Percentiles rank a stretch among this genome's conserved stretches.
Conservation (phyloP, 306 rosid species). For the Dicorynia guianensis region DNA sequence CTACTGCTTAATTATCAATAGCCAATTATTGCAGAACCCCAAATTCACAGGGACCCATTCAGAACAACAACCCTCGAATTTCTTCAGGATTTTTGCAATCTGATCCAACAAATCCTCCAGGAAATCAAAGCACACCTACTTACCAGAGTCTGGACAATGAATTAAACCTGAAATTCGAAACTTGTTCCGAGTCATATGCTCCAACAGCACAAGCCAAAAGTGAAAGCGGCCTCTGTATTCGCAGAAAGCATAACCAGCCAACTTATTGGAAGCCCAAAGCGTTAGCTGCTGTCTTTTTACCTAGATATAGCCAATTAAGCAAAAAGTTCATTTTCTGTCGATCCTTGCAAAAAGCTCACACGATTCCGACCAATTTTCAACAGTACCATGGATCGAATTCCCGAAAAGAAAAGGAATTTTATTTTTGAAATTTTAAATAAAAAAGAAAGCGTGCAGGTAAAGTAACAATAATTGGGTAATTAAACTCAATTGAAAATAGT, state of each 20-base stretch:
- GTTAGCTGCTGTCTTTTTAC: constrained; percentile 28
- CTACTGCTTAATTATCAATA: constrained; percentile 21
- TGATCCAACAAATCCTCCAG: neutral
- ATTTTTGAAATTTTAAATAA: neutral
- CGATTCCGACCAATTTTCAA: constrained; percentile 6
- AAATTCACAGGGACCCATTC: neutral
- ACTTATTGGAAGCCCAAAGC: constrained; percentile 36
- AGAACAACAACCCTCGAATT: constrained; percentile 19
- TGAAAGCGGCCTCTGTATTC: neutral
- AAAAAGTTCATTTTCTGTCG: constrained; percentile 20
- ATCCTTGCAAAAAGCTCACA: constrained; percentile 21
- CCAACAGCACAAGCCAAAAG: neutral
- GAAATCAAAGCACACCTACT: neutral
- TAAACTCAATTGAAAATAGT: constrained; percentile 5
- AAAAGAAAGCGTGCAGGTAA: constrained; percentile 53
- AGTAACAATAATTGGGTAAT: constrained; percentile 49
- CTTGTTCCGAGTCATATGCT: neutral
- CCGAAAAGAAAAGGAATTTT: neutral
- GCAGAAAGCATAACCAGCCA: constrained; percentile 10
- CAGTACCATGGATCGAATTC: neutral
- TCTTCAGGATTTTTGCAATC: neutral
- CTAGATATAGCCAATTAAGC: constrained; percentile 18
- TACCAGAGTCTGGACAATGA: neutral
- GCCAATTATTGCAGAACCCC: constrained; percentile 23
- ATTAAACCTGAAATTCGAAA: neutral